Conservation (phyloP, 2,329 filamentous ascomycete genomes). For the Clonostachys rosea region DNA sequence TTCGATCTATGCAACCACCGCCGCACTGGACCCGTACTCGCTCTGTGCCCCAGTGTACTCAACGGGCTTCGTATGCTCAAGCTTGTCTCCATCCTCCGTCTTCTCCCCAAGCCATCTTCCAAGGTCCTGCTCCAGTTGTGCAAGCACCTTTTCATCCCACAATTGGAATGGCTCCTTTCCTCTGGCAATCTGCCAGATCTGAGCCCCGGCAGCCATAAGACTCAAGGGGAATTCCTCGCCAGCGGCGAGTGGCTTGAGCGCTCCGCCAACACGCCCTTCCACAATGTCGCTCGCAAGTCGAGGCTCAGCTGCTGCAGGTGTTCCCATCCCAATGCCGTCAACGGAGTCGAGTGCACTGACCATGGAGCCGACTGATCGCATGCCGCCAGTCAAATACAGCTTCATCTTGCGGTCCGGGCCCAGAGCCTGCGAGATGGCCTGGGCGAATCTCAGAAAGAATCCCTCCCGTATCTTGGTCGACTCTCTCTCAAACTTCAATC, state of each 20-base stretch:
- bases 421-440: constrained; percentile 37
- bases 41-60: not conserved
- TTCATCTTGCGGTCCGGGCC: constrained; percentile 43
- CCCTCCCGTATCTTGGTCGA: constrained; percentile 50
- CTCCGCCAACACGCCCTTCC: constrained; percentile 8
- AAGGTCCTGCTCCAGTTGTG: constrained; percentile 13
- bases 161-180: constrained; percentile 18
- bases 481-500: constrained; percentile 46
- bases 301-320: constrained; percentile 25
- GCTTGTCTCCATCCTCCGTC: constrained; percentile 15
- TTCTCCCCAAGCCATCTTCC: constrained; percentile 11
- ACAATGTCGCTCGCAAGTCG: constrained; percentile 20
- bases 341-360: constrained; percentile 50
- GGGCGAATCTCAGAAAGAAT: constrained; percentile 58
- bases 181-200: constrained; percentile 9
- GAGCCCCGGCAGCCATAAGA: constrained; percentile 3
- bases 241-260: not conserved
- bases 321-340: constrained; percentile 54
- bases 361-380: constrained; percentile 52
- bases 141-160: constrained; percentile 10
- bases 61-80: constrained; percentile 7
- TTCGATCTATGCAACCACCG: too few relatives aligned
- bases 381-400: constrained; percentile 54
- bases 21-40: too few relatives aligned
- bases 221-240: not conserved